Evolutionary conservation across 1,284 basidiomycete species (phyloP), one percentile per base, ranked within the genome.

Genomic region (Leucoagaricus sp.): DNA sequence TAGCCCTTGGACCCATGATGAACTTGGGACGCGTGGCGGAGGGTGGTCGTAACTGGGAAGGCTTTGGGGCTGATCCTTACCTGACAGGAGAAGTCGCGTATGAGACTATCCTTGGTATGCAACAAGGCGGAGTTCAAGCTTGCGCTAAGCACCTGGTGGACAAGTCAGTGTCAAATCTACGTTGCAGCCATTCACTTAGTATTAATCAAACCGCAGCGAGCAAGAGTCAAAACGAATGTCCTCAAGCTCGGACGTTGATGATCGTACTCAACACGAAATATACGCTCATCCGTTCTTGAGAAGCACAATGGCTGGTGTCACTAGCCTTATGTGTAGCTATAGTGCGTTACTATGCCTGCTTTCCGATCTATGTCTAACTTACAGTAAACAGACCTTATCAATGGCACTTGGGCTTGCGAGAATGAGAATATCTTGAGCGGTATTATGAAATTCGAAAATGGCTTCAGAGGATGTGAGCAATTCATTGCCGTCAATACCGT

Each of bases 11-110:
- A 1, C 80, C 80, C 1, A 80, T 80, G 84, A 89, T 88, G 85
- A 90, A 90, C 65, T 76, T 89, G 71, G 89, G 85, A 23, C 82
- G 88, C 54, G 69, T 83, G 33, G 79, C 84, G 1, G 75, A 81
- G 61, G 85, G 81, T 2, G 93, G 93, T 0, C 75, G 93, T 9
- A 93, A 91, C 69, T 95, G 90, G 90, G 92, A 95, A 75, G 90
- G 89, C 9, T 93, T 91, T 60, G 87, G 90, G 45, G 86, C 80
- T 13, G 87, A 91, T 66, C 90, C 91, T 0, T 94, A 86, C 73
- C 74, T 94, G 36, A 69, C 81, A 49, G 87, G 89, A 19, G 88
- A 88, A 69, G 81, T 83, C 0, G 84, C 89, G 0, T 89, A 86
- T 60, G 84, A 89, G 68, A 92, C 88, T 1, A 81, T 93, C 59